Evolutionary conservation across 371 early-diverging fungal species (phyloP), one percentile per base, ranked within the genome.

Genomic region (Apophysomyces ossiformis): DNA sequence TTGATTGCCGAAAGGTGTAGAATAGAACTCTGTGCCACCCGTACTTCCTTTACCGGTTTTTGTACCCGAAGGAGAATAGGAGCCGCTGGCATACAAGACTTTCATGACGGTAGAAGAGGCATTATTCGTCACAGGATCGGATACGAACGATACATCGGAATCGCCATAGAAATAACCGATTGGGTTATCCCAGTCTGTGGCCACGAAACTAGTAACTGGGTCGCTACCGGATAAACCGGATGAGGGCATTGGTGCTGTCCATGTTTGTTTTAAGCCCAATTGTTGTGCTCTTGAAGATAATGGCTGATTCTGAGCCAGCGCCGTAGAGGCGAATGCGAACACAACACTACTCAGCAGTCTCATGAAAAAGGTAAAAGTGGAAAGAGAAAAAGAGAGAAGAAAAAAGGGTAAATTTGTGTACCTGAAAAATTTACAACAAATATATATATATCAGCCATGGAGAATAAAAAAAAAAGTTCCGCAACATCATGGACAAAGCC

Each of bases 1-100:
- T 5, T 57, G 36, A 2, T 69, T 64, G 8, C 73, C 74, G 63
- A 82, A 70, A 1, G 86, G 86, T 1, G 37, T 60, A 5, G 85
- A 77, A 58, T 74, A 82, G 63, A 87, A 82, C 38, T 80, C 79
- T 12, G 78, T 63, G 1, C 85, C 85, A 0, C 85, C 85, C 26
- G 69, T 43, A 9, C 72, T 68, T 9, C 81, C 79, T 5, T 38
- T 37, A n/a, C 58, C 61, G 12, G 43, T 13, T 12, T 59, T 64
- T 35, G 58, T 38, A 18, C 67, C 66, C 38, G 64, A 63, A 12
- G 80, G 82, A 21, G 78, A 58, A 65, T 76, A 84, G 0, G 85
- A 84, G 15, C 85, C 85, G 56, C 77, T 71, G 3, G 74, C 73
- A 41, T 84, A 84, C 26, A 71, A 38, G 5, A 84, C 60, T 47